A percentile compares a stretch with the other conserved stretches of the same genome.
Evolutionary conservation across 805 yeast genomes (phyloP).

Genomic region (Myxozyma vanderwaltii): DNA sequence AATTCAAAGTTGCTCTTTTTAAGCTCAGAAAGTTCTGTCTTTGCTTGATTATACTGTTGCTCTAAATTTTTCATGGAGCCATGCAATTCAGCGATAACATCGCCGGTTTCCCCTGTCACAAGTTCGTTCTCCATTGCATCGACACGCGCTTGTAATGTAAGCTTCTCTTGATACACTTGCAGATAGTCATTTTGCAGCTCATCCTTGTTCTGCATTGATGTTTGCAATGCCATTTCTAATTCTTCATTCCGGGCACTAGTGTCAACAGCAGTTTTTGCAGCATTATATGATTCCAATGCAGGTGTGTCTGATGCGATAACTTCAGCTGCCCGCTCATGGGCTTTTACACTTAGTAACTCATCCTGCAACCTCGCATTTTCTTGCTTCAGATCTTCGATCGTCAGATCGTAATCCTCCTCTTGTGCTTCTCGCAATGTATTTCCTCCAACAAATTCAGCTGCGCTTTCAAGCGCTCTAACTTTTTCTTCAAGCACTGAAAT

Average conservation of each 20-base stretch:
- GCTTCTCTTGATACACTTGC: slow-evolving; percentile 22
- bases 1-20: background rate
- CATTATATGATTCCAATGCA: background rate
- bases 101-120: background rate
- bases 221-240: slow-evolving; percentile 12
- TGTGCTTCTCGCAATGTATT: slow-evolving; percentile 11
- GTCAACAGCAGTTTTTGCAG: background rate
- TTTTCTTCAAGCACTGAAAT: slow-evolving; percentile 20
- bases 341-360: background rate
- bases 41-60: background rate
- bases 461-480: slow-evolving; percentile 6
- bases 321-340: slow-evolving; percentile 3
- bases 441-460: background rate
- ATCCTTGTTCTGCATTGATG: slow-evolving; percentile 9
- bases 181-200: slow-evolving; percentile 21
- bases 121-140: slow-evolving; percentile 16
- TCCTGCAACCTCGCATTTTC: background rate
- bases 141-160: slow-evolving; percentile 16
- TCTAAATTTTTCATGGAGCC: background rate
- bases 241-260: background rate
- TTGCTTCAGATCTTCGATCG: slow-evolving; percentile 6
- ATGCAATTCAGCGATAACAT: background rate
- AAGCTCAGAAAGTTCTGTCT: slow-evolving; percentile 1
- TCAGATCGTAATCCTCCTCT: slow-evolving; percentile 7
- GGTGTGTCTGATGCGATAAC: background rate